Conservation (phyloP, 176 grass and related monocot species). For the Panicum miliaceum region DNA sequence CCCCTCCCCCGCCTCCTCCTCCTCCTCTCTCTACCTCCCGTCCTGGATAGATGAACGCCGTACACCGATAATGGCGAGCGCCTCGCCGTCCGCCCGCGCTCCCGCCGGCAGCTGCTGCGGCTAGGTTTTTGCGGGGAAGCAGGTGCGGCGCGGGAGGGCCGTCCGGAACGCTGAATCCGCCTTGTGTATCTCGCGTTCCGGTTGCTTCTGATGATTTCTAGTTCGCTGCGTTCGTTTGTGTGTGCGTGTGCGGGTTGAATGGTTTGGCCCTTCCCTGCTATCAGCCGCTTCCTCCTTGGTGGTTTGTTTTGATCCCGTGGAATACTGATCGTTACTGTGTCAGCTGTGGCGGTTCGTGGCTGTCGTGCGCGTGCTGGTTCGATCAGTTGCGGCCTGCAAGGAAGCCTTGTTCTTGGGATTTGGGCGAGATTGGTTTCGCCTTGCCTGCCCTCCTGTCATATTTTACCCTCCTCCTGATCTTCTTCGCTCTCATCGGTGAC, state of each 20-base stretch:
- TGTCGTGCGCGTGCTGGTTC: background rate
- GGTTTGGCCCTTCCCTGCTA: background rate
- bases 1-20: background rate
- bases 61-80: background rate
- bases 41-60: background rate
- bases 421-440: conserved; percentile 10
- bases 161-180: background rate
- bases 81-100: background rate
- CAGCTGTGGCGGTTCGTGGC: background rate
- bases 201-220: background rate
- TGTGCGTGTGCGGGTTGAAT: background rate
- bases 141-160: background rate
- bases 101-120: background rate
- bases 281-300: background rate
- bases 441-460: background rate
- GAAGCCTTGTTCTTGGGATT: background rate
- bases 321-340: background rate
- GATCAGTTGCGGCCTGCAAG: background rate
- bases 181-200: background rate
- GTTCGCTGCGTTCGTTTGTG: background rate
- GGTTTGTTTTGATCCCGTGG: background rate
- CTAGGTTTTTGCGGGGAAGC: background rate
- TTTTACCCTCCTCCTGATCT: background rate
- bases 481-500: background rate
- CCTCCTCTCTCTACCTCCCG: background rate